These are phyloP conservation scores for Hyphopichia fennica DNA, from an alignment of 1,139 yeast genomes.

Conservation along the genomic window DNA sequence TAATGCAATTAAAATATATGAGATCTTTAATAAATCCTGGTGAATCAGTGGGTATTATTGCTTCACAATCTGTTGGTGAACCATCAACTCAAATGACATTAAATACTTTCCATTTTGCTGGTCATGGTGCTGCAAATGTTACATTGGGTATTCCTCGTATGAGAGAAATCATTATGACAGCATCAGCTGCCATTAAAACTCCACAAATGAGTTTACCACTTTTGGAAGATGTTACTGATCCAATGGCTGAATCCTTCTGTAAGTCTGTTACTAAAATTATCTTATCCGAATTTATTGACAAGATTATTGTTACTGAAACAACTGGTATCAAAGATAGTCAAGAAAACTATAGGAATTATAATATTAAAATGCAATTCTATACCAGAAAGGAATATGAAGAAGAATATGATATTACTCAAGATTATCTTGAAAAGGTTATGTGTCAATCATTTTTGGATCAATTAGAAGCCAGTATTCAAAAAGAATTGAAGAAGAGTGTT, in stretches of 20 bases:
- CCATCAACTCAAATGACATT: slow-evolving; percentile 99
- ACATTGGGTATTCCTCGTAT: slow-evolving; percentile 99
- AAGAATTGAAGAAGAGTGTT: slow-evolving; percentile 73
- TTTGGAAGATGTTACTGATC: slow-evolving; percentile 73
- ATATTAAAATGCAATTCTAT: slow-evolving; percentile 73
- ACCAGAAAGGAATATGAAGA: slow-evolving; percentile 73
- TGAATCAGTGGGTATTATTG: slow-evolving; percentile 97
- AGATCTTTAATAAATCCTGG: slow-evolving; percentile 94
- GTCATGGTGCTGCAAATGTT: slow-evolving; percentile 99
- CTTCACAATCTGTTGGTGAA: slow-evolving; percentile 98
- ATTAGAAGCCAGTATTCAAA: slow-evolving; percentile 70
- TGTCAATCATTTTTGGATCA: slow-evolving; percentile 63
- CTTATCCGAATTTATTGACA: slow-evolving; percentile 85
- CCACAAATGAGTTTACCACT: slow-evolving; percentile 98
- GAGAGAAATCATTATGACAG: slow-evolving; percentile 99
- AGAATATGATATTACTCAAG: slow-evolving; percentile 85
- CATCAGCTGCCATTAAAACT: slow-evolving; percentile 90
- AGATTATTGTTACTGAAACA: slow-evolving; percentile 84
- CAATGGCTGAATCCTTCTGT: slow-evolving; percentile 90
- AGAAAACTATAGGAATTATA: slow-evolving; percentile 68
- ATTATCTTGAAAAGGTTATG: slow-evolving; percentile 72
- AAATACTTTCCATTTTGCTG: slow-evolving; percentile 99
- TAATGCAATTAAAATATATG: slow-evolving; percentile 98
- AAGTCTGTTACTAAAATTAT: slow-evolving; percentile 83
- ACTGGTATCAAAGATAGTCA: slow-evolving; percentile 59